These are phyloP conservation scores for Xylariaceae sp. DNA, from an alignment of 2,329 filamentous ascomycete species.

Conservation along the genomic window DNA sequence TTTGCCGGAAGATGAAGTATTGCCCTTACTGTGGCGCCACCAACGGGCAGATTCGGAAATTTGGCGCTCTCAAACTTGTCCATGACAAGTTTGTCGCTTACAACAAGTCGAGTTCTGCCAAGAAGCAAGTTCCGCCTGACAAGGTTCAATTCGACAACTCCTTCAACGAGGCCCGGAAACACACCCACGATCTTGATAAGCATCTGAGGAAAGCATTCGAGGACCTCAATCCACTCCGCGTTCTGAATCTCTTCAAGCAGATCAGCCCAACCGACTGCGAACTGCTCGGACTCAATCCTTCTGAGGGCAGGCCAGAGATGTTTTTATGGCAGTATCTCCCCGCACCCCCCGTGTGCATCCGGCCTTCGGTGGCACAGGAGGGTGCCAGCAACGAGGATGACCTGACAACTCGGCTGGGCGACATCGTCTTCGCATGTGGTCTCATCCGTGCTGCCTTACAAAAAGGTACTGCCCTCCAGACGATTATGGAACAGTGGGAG, in stretches of 20 bases:
- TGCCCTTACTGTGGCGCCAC: slow-evolving; percentile 75
- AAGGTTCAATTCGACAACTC: slow-evolving; percentile 83
- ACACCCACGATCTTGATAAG: slow-evolving; percentile 78
- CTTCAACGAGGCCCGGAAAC: slow-evolving; percentile 69
- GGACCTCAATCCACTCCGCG: slow-evolving; percentile 82
- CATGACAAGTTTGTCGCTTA: slow-evolving; percentile 88
- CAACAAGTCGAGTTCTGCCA: slow-evolving; percentile 80
- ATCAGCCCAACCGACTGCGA: slow-evolving; percentile 84
- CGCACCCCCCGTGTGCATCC: slow-evolving; percentile 86
- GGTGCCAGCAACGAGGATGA: slow-evolving; percentile 93
- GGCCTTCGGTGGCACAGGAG: slow-evolving; percentile 90
- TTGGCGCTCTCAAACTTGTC: slow-evolving; percentile 83
- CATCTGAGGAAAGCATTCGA: slow-evolving; percentile 89
- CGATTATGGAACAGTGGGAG: slow-evolving; percentile 98
- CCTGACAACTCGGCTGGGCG: slow-evolving; percentile 90
- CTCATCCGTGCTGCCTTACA: slow-evolving; percentile 76
- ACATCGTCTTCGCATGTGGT: slow-evolving; percentile 88
- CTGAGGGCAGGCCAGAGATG: slow-evolving; percentile 86
- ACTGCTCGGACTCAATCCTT: slow-evolving; percentile 78
- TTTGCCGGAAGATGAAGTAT: slow-evolving; percentile 77
- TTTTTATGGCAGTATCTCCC: slow-evolving; percentile 97
- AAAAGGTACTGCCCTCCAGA: slow-evolving; percentile 76
- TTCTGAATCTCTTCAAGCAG: slow-evolving; percentile 85
- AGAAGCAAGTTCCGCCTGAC: slow-evolving; percentile 73
- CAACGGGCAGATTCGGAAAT: slow-evolving; percentile 89